A percentile compares a stretch with the other conserved stretches of the same genome.
phyloP scores from a whole-genome alignment of 208 protist genomes.

The Leptomonas seymouri region DNA sequence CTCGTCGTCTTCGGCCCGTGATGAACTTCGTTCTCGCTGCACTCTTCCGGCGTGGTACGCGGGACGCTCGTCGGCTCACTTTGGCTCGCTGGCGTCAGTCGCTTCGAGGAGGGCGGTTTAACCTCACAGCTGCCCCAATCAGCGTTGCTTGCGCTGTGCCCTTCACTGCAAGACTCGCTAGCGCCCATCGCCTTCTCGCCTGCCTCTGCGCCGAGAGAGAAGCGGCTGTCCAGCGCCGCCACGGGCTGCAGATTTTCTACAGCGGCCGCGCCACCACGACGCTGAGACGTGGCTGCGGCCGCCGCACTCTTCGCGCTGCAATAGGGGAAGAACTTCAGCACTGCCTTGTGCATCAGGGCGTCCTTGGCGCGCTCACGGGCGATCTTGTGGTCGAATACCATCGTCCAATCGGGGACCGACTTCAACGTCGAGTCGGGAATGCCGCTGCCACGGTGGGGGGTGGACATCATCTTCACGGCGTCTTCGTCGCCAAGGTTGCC shows the following conservation, averaged over 20 bases:
- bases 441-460: constrained; percentile 13
- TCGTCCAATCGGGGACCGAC: constrained; percentile 38
- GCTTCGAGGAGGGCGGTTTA: constrained; percentile 20
- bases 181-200: no score
- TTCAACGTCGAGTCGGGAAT: constrained; percentile 5
- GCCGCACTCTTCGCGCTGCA: constrained; percentile 13
- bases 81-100: background rate
- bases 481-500: constrained; percentile 13
- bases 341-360: constrained; percentile 34
- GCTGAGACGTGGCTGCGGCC: background rate
- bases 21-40: background rate
- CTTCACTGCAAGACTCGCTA: no score
- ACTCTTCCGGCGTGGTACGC: constrained; percentile 1
- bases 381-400: constrained; percentile 39
- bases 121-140: constrained; percentile 8
- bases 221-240: constrained; percentile 40
- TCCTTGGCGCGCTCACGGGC: constrained; percentile 34
- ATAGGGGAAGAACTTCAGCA: constrained; percentile 28
- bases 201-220: constrained; percentile 24
- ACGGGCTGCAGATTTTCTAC: background rate
- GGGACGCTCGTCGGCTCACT: constrained; percentile 6
- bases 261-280: background rate
- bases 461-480: constrained; percentile 8
- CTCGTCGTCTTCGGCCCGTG: background rate
- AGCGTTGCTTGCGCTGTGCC: background rate